Base-by-base conservation (phyloP, 2,329 filamentous ascomycete species). In the Colletotrichum viniferum region DNA sequence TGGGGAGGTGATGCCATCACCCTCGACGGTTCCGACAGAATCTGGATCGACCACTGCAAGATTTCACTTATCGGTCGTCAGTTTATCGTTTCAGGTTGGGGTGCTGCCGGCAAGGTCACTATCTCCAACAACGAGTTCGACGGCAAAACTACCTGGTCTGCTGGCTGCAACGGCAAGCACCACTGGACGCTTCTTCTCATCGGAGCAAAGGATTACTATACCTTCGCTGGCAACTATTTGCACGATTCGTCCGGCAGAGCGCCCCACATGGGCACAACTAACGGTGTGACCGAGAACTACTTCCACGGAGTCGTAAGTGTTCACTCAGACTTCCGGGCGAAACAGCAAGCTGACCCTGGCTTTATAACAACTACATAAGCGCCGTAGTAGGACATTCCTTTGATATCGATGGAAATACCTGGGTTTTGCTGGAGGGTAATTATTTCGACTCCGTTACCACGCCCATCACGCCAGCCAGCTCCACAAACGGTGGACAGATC, bases 341-440 rank as follows among this genome's bases (percentile, higher is more conserved):
- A n/a, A n/a, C n/a, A n/a, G n/a, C n/a, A n/a, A n/a, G n/a, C n/a
- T n/a, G n/a, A n/a, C n/a, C n/a, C n/a, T n/a, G n/a, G n/a, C n/a
- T n/a, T n/a, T n/a, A n/a, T n/a, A n/a, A n/a, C n/a, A n/a, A n/a
- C n/a, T n/a, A n/a, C n/a, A n/a, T 34, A 1, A 34, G 32, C 32
- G 1, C 30, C 1, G 10, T 32, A 1, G 2, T 4, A 1, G 36
- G 80, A 24, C 90, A 91, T 80, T 89, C 86, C 21, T 84, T 87
- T 21, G 90, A 92, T 82, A 91, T 84, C 74, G 83, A 90, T 77
- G 87, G 79, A 24, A 79, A 83, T 56, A 77, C 76, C 5, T 80
- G 68, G 0, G 78, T 79, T 0, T 78, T 82, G 7, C 66, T 82
- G 1, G 81, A 82, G 74, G 81, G 81, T 14, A 82, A 82, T 32